These are phyloP conservation scores for Globisporangium canariense DNA, from an alignment of 352 stramenopile genomes.

Conservation along the genomic window DNA sequence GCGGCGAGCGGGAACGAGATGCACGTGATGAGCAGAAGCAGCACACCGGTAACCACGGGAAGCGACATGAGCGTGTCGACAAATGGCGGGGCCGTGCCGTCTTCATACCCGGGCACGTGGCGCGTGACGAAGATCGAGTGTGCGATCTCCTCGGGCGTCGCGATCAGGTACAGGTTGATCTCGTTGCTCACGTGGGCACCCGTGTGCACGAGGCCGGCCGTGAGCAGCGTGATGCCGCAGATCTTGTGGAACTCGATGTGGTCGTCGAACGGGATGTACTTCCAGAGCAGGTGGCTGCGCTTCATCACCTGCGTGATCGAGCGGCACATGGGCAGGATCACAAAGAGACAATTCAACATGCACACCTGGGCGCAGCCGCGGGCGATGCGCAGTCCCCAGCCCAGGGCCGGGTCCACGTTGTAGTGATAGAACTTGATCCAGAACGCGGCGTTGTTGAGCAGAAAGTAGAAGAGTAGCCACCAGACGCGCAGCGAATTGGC, in stretches of 20 bases:
- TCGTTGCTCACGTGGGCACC: conserved; percentile 66
- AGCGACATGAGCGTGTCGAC: conserved; percentile 61
- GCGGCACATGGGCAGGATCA: conserved; percentile 77
- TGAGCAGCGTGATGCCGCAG: conserved; percentile 54
- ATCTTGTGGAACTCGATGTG: conserved; percentile 83
- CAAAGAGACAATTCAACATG: conserved; percentile 76
- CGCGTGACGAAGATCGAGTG: conserved; percentile 58
- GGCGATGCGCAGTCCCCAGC: conserved; percentile 69
- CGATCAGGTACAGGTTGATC: conserved; percentile 63
- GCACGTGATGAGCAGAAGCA: conserved; percentile 61
- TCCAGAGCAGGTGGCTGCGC: conserved; percentile 54
- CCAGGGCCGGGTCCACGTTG: conserved; percentile 70
- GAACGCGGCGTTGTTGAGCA: conserved; percentile 69
- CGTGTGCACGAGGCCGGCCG: conserved; percentile 58
- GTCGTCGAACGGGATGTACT: conserved; percentile 78
- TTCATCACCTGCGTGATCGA: conserved; percentile 76
- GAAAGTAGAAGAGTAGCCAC: conserved; percentile 72
- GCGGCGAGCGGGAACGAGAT: conserved; percentile 70
- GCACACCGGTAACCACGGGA: conserved; percentile 63
- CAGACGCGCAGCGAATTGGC: conserved; percentile 72
- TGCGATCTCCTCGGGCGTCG: conserved; percentile 55
- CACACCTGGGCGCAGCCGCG: conserved; percentile 67
- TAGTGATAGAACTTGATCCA: conserved; percentile 71
- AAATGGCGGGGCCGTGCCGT: conserved; percentile 52
- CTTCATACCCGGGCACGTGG: conserved; percentile 43